Base-by-base conservation (phyloP, 2,329 filamentous ascomycete species). In the Laburnicola sp. region DNA sequence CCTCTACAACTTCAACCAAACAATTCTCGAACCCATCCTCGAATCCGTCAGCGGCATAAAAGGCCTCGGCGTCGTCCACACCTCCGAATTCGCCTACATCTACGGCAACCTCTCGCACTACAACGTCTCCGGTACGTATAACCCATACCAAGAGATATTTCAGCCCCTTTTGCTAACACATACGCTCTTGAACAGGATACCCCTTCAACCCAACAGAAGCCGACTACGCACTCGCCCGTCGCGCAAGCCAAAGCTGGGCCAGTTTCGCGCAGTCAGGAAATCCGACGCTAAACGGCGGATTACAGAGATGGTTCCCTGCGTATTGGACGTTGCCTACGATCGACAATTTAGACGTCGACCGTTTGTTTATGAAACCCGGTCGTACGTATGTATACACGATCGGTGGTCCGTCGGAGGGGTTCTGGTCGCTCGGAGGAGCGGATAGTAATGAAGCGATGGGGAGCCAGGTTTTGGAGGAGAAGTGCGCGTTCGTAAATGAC, bases 1-100 rank as follows among this genome's bases (percentile, higher is more conserved):
- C 58, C 64, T 81, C 1, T 82, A 78, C 62, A 67, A 76, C 52
- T 79, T 77, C 68, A 83, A 83, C 62, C 79, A 82, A 58, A 83
- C 80, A 0, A 72, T 83, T n/a, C 65, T 81, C 2, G 76, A 74
- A 2, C 70, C 74, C 0, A 71, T 78, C 27, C 60, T 82, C n/a
- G 64, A 65, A 7, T 45, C 67, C 2, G 37, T 53, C 6, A 57
- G 57, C 22, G 70, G 71, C 7, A 55, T 66, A 2, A 65, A 71
- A 1, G 76, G 76, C 1, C 58, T 78, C 4, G 80, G 80, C 26
- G 68, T 76, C 0, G 70, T 80, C 4, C 81, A 84, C 60, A 80
- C 78, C 0, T 77, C 78, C 0, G 81, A 83, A 45, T 77, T 82
- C 25, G 75, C 78, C 4, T 83, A 82, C 63, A 66, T 80, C 3